Evolutionary conservation across 2,329 filamentous ascomycete genomes (phyloP), one percentile per base, ranked within the genome.

Genomic region (Canariomyces notabilis): DNA sequence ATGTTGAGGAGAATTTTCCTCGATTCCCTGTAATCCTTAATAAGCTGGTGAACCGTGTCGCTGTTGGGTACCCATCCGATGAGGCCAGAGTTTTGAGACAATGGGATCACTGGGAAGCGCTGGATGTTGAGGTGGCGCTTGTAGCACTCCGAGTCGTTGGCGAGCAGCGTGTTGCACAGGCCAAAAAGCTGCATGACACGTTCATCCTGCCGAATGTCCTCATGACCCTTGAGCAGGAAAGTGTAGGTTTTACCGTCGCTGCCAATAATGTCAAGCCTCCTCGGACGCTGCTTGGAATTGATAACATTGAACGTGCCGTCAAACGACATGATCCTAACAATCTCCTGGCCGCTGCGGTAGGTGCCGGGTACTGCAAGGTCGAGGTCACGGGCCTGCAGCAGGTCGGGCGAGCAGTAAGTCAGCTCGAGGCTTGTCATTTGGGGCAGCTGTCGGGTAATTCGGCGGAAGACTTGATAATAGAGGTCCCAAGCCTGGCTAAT

Each of bases 121-220:
- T 97, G 90, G 54, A 98, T 97, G 59, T 89, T 94, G 54, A 99
- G 80, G 67, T 98, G 93, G 8, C 93, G 83, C 73, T 98, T 98
- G 69, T 95, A 94, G 59, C 86, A 93, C 68, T 99, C 94, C 3
- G 89, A 88, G 63, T 99, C 94, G 61, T 91, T 91, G 37, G 87
- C 79, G 34, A 99, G 79, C 2, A 98, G 79, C 0, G 94, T 98
- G 66, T 99, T 99, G 71, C 91, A 93, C 12, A 99, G 79, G 33
- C 93, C 93, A 62, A 99, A 98, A 29, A 99, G 79, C 68, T 99
- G 93, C 94, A 98, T 99, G 57, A 98, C 93, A 68, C 94, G 85
- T 69, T 99, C 93, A 62, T 99, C 93, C 67, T 99, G 93, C 49
- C 93, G 85, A 55, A 98, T 96, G 72, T 99, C 93, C 69, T 99